Conservation (phyloP, 2,329 filamentous ascomycete species). For the Phialocephala subalpina region DNA sequence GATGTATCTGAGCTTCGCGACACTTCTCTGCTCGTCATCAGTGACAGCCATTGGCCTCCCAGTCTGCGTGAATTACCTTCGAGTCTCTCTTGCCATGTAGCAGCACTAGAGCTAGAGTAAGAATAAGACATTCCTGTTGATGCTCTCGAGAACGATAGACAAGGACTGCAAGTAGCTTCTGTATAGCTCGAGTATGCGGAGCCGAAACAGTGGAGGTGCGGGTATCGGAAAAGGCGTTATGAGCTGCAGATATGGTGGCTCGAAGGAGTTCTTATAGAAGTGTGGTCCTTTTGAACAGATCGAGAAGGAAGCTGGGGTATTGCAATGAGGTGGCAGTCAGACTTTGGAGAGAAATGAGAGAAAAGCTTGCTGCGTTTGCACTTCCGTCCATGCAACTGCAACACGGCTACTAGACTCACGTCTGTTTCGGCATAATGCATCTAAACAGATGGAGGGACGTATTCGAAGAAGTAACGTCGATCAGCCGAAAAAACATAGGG, state of each 20-base stretch:
- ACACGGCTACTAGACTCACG: conserved; percentile 42
- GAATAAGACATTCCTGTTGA: conserved; percentile 42
- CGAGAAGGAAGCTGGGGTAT: conserved; percentile 29
- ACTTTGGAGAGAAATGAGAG: conserved; percentile 34
- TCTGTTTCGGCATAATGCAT: conserved; percentile 47
- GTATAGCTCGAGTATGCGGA: conserved; percentile 36
- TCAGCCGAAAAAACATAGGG: conserved; percentile 41
- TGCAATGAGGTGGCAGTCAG: conserved; percentile 43
- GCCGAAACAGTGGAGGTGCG: conserved; percentile 38
- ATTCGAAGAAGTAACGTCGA: conserved; percentile 45
- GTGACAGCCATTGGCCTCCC: conserved; percentile 28
- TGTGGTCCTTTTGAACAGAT: conserved; percentile 23
- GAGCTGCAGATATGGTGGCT: conserved; percentile 41
- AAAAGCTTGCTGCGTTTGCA: conserved; percentile 41
- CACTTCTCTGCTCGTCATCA: conserved; percentile 60
- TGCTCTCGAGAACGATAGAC: conserved; percentile 21
- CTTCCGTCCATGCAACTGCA: conserved; percentile 40
- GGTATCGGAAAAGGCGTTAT: conserved; percentile 42
- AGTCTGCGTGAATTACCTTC: conserved; percentile 43
- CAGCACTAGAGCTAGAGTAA: conserved; percentile 36
- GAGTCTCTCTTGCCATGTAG: conserved; percentile 48
- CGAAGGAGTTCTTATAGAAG: conserved; percentile 43
- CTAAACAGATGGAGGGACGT: conserved; percentile 37
- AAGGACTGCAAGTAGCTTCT: conserved; percentile 27
- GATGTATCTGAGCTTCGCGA: conserved; percentile 57